Evolutionary conservation across 169 alveolate species (phyloP).

Genomic region (Plasmodium cynomolgi): DNA sequence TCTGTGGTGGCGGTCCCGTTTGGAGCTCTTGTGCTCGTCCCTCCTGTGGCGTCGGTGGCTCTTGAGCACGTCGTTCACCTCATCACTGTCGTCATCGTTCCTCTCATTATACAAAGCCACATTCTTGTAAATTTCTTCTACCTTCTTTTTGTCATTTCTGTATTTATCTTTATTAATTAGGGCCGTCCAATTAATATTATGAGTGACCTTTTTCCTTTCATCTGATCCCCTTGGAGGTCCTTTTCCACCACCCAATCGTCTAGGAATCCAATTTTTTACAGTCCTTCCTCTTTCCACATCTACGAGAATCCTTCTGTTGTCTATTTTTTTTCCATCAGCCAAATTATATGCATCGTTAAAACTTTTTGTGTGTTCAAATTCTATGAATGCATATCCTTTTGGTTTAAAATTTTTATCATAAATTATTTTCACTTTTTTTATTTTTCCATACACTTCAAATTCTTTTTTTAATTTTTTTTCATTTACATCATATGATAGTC

Average conservation of each 20-base stretch:
- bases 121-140: constrained; percentile 29
- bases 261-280: constrained; percentile 94
- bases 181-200: constrained; percentile 51
- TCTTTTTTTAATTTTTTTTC: constrained; percentile 92
- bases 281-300: constrained; percentile 97
- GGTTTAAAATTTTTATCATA: constrained; percentile 92
- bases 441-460: constrained; percentile 95
- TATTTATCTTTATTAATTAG: constrained; percentile 50
- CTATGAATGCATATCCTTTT: constrained; percentile 97
- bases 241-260: constrained; percentile 96
- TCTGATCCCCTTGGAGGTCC: constrained; percentile 89
- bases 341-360: constrained; percentile 92
- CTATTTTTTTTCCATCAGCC: constrained; percentile 94
- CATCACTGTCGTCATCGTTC: constrained; percentile 15
- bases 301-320: constrained; percentile 94
- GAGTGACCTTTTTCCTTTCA: constrained; percentile 78
- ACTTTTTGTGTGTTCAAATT: constrained; percentile 92
- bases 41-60: background rate
- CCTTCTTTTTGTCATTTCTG: constrained; percentile 19
- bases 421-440: constrained; percentile 87
- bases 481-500: constrained; percentile 92
- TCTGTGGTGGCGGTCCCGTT: constrained; percentile 38
- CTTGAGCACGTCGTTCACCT: background rate
- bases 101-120: constrained; percentile 51
- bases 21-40: constrained; percentile 20